A percentile compares a stretch with the other conserved stretches of the same genome.
phyloP scores from a whole-genome alignment of 2,329 filamentous ascomycete genomes.

The Pezicula radicicola region DNA sequence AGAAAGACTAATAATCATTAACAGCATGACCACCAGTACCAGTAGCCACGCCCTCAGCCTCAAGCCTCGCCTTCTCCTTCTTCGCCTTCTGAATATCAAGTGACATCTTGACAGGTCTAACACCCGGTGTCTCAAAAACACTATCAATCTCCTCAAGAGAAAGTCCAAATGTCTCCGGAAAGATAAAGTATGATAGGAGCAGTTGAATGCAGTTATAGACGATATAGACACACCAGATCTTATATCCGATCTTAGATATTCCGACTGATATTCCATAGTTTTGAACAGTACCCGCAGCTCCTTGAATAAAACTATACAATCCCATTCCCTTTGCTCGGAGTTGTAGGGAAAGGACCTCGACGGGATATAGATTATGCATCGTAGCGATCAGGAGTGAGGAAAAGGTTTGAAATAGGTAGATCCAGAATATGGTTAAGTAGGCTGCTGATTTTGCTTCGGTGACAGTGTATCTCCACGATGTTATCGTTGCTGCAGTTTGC shows the following conservation, averaged over 20 bases:
- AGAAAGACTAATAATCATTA: too few species aligned
- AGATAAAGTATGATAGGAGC: conserved; percentile 48
- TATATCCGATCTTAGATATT: conserved; percentile 43
- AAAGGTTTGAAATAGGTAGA: conserved; percentile 45
- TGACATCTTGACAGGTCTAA: conserved; percentile 40
- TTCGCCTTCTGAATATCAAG: conserved; percentile 37
- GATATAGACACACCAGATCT: conserved; percentile 49
- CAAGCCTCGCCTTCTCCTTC: conserved; percentile 26
- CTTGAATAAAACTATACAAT: conserved; percentile 23
- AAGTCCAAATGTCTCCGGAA: conserved; percentile 72
- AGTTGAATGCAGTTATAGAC: conserved; percentile 46
- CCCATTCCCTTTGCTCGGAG: conserved; percentile 34
- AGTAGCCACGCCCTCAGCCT: background rate
- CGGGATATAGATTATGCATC: conserved; percentile 29
- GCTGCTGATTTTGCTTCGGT: conserved; percentile 30
- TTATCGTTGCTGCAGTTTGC: conserved; percentile 43
- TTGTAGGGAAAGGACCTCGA: conserved; percentile 32
- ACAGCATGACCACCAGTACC: background rate
- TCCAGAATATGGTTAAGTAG: conserved; percentile 41
- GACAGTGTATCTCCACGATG: conserved; percentile 41
- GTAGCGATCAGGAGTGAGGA: conserved; percentile 41
- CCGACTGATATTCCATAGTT: conserved; percentile 43
- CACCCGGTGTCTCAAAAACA: conserved; percentile 48
- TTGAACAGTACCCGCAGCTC: conserved; percentile 25
- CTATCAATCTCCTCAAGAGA: conserved; percentile 70